These are phyloP conservation scores for Penicillium sp. DNA, from an alignment of 2,329 filamentous ascomycete species.

Conservation along the genomic window DNA sequence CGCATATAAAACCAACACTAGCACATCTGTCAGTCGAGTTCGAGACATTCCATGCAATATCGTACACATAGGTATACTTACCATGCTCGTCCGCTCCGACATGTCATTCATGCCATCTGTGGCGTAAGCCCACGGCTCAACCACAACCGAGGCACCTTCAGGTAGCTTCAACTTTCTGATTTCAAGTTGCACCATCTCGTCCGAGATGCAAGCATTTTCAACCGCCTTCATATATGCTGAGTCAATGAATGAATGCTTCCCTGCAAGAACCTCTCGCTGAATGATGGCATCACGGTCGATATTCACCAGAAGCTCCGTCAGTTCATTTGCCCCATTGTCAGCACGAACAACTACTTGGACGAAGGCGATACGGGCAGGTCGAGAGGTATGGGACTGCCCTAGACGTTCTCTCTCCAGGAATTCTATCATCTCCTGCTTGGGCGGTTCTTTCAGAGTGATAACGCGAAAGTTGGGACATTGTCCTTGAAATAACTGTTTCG, in stretches of 20 bases:
- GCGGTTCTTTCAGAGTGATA: constrained; percentile 51
- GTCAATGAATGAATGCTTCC: constrained; percentile 31
- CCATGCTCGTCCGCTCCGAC: constrained; percentile 48
- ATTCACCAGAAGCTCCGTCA: constrained; percentile 27
- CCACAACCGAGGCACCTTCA: constrained; percentile 43
- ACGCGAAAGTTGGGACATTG: constrained; percentile 46
- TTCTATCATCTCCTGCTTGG: constrained; percentile 46
- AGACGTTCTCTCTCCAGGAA: constrained; percentile 48
- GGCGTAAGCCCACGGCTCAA: constrained; percentile 56
- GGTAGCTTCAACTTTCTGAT: constrained; percentile 44
- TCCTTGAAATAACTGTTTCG: constrained; percentile 36
- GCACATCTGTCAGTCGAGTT: background rate
- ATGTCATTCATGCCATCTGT: constrained; percentile 51
- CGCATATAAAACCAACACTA: constrained; percentile 34
- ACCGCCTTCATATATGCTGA: constrained; percentile 48
- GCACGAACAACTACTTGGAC: constrained; percentile 34
- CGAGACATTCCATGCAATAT: no score
- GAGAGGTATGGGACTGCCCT: constrained; percentile 14
- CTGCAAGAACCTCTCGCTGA: constrained; percentile 19
- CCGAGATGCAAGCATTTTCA: constrained; percentile 47
- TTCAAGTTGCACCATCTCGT: constrained; percentile 44
- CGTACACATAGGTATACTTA: constrained; percentile 21
- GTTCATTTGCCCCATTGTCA: constrained; percentile 11
- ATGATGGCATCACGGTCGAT: constrained; percentile 13
- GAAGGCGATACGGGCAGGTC: constrained; percentile 39